A percentile compares a stretch with the other conserved stretches of the same genome.
These are phyloP conservation scores for Cucurbita pepo DNA, from an alignment of 306 rosid species.

Conservation along the genomic window DNA sequence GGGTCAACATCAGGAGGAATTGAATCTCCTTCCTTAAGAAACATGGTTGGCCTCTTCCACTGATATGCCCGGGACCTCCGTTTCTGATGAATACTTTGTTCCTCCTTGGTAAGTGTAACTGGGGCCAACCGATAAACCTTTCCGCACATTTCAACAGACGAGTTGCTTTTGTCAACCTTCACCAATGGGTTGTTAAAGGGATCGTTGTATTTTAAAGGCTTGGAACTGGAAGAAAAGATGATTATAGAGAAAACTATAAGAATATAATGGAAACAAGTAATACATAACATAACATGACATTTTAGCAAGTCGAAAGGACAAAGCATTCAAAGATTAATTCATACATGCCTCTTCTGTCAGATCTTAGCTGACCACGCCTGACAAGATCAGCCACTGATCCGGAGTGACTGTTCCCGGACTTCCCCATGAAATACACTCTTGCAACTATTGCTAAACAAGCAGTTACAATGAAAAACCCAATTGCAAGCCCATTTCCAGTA, in stretches of 20 bases:
- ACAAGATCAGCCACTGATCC: conserved; percentile 93
- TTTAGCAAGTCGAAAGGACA: not conserved
- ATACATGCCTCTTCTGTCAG: conserved; percentile 99
- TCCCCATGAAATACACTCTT: conserved; percentile 24
- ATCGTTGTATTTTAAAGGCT: conserved; percentile 80
- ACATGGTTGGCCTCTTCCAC: conserved; percentile 88
- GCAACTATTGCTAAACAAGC: conserved; percentile 25
- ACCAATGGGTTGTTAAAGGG: conserved; percentile 87
- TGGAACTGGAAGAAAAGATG: conserved; percentile 31
- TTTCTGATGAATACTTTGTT: conserved; percentile 65
- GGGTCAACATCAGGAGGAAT: conserved; percentile 85
- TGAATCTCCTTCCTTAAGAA: conserved; percentile 78
- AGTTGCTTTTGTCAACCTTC: conserved; percentile 59
- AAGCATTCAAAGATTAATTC: conserved; percentile 21
- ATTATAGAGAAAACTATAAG: not conserved
- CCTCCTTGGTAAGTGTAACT: conserved; percentile 73
- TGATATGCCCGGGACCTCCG: conserved; percentile 87
- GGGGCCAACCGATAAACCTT: conserved; percentile 90
- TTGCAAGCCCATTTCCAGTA: conserved; percentile 26
- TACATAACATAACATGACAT: not conserved
- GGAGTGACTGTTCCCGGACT: conserved; percentile 32
- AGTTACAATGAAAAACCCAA: conserved; percentile 50
- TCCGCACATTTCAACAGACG: conserved; percentile 84
- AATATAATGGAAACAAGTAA: not conserved
- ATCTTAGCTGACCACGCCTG: conserved; percentile 89